Evolutionary conservation across 177 flowering plant species (phyloP), one percentile per base, ranked within the genome.

Genomic region (Telopea speciosissima): DNA sequence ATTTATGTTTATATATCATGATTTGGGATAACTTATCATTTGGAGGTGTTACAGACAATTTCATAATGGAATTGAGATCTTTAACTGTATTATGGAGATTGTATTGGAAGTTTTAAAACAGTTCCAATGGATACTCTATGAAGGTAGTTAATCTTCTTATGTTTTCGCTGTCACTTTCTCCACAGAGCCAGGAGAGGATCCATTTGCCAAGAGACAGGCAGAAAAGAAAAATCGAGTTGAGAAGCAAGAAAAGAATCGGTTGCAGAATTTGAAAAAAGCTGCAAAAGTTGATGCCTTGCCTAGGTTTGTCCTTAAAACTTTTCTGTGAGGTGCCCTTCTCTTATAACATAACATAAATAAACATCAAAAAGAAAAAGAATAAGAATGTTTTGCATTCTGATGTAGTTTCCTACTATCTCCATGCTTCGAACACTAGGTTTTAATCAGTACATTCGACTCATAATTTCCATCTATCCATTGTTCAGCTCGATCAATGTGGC

Each of bases 261-360:
- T 90, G 69, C 83, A 81, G 75, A 93, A 93, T 80, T 76, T 96
- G 80, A 91, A 90, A 70, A 76, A 83, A 71, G 98, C 98, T 42
- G 85, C 84, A 19, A 93, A 89, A 85, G 87, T 74, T 70, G 92
- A 88, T 81, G 96, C 91, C 71, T 79, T 95, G 74, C 97, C 97
- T 69, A 94, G 97, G 97, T 92, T 77, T 70, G 64, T 42, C 72
- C 54, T 67, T 31, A 42, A 56, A 23, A n/a, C n/a, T n/a, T n/a
- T n/a, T n/a, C n/a, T n/a, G n/a, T n/a, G n/a, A n/a, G n/a, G n/a
- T n/a, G n/a, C 68, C n/a, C 5, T 40, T 10, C 9, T 7, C 31
- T 23, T 58, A 24, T 21, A 24, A 7, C 31, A 36, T 36, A 3
- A 5, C 40, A 5, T 36, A 5, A 36, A 36, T 36, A 36, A 4